These are phyloP conservation scores for Neurospora tetraspora DNA, from an alignment of 495 filamentous ascomycete species.

Conservation along the genomic window DNA sequence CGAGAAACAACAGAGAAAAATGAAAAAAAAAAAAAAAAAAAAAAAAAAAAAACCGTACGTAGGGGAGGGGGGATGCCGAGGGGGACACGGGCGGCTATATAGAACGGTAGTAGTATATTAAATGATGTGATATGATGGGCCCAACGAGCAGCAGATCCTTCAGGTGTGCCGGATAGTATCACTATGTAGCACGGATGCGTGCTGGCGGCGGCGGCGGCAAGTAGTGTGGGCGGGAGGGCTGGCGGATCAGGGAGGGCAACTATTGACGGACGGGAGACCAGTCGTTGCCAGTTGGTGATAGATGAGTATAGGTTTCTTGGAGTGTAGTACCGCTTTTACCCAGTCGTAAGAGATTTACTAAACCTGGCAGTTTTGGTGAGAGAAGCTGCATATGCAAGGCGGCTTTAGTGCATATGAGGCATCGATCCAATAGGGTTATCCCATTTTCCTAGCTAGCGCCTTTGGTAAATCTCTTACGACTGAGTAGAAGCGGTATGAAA, in stretches of 20 bases:
- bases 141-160: background rate
- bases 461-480: no score
- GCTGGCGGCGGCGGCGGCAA: background rate
- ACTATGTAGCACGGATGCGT: background rate
- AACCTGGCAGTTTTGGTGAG: no score
- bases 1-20: background rate
- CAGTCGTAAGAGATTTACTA: no score
- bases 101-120: background rate
- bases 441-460: no score
- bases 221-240: background rate
- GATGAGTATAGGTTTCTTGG: background rate
- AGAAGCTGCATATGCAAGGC: no score
- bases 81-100: slow-evolving; percentile 8
- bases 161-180: background rate
- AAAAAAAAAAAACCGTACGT: background rate
- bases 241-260: slow-evolving; percentile 3
- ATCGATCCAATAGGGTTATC: no score
- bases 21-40: background rate
- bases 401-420: no score
- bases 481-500: no score
- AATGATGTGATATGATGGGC: background rate
- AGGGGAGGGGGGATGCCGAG: slow-evolving; percentile 4
- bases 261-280: slow-evolving; percentile 3
- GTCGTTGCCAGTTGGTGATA: background rate
- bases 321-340: no score